Evolutionary conservation across 192 early-diverging fungal genomes (phyloP), one percentile per base, ranked within the genome.

Genomic region (Chytriomyces confervae): DNA sequence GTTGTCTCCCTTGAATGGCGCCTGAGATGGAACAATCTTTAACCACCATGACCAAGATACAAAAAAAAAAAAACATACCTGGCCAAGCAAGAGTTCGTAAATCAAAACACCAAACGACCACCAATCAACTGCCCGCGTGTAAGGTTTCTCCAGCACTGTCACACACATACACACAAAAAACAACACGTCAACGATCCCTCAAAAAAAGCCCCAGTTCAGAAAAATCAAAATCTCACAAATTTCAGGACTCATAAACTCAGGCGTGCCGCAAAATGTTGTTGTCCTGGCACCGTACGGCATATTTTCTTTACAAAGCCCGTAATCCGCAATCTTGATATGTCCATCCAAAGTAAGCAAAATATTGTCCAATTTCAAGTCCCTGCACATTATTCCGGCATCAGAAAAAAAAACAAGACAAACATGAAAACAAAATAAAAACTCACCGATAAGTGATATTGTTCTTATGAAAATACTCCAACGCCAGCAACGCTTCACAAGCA

Each of bases 161-260:
- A 36, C 43, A 49, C 13, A 47, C 18, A 36, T 13, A 49, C 13
- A 47, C 1, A 69, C 27, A 43, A 69, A 3, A 4, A n/a, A 57
- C 24, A 57, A 0, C 53, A 57, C 16, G 36, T 36, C 36, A 36
- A 36, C 36, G 36, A 36, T 3, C 36, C 36, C 4, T 2, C 36
- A 36, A 36, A 36, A 36, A 4, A 36, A 36, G 4, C 36, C 2
- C 36, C 0, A 36, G 36, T 3, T 36, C 36, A 36, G 3, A 65
- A n/a, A 65, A 65, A 29, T 3, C 62, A 63, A n/a, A 23, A n/a
- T 50, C 74, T 8, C 44, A 76, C 74, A 86, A 62, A 99, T 97
- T 84, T 99, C 97, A 51, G 97, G 97, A 7, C 95, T 95, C 96
- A 99, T 99, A 76, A 97, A 99, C 82, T 99, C 97, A 24, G 97